These are phyloP conservation scores for Penicillium sp. DNA, from an alignment of 2,329 filamentous ascomycete species.

Conservation along the genomic window DNA sequence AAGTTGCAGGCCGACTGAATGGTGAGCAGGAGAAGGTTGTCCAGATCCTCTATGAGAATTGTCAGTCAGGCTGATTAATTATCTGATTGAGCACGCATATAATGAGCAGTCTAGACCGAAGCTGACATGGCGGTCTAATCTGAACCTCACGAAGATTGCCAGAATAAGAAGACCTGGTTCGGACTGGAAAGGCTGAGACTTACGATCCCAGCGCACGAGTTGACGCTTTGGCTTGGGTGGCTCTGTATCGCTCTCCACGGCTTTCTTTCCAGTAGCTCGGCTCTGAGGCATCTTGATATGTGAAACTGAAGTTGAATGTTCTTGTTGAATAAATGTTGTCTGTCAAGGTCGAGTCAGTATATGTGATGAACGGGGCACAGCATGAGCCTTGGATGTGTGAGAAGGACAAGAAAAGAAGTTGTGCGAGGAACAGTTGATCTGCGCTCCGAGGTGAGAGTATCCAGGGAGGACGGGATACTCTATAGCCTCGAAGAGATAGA, in stretches of 20 bases:
- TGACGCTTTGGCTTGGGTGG: slow-evolving; percentile 28
- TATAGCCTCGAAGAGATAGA: too few relatives aligned
- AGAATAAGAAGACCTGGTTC: too few relatives aligned
- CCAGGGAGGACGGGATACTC: too few relatives aligned
- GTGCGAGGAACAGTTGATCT: too few relatives aligned
- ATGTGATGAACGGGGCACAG: too few relatives aligned
- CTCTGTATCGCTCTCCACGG: background rate
- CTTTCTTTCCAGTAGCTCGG: background rate
- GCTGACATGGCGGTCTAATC: too few relatives aligned
- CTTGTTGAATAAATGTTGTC: background rate
- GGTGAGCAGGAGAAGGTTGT: slow-evolving; percentile 39
- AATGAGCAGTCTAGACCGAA: too few relatives aligned
- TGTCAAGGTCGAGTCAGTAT: background rate
- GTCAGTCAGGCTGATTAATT: slow-evolving; percentile 9
- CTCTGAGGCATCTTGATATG: background rate
- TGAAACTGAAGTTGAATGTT: background rate
- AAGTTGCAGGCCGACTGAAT: slow-evolving; percentile 39
- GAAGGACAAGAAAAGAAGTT: too few relatives aligned
- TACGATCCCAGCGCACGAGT: slow-evolving; percentile 42
- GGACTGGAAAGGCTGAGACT: slow-evolving; percentile 4
- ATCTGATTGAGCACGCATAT: too few relatives aligned
- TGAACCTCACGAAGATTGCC: too few relatives aligned
- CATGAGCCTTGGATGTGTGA: too few relatives aligned
- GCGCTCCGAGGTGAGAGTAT: too few relatives aligned
- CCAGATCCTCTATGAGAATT: slow-evolving; percentile 33